Percentiles rank a stretch among this genome's conserved stretches.
Evolutionary conservation across 2,329 filamentous ascomycete genomes (phyloP).

Genomic region (Aureobasidium pullulans): DNA sequence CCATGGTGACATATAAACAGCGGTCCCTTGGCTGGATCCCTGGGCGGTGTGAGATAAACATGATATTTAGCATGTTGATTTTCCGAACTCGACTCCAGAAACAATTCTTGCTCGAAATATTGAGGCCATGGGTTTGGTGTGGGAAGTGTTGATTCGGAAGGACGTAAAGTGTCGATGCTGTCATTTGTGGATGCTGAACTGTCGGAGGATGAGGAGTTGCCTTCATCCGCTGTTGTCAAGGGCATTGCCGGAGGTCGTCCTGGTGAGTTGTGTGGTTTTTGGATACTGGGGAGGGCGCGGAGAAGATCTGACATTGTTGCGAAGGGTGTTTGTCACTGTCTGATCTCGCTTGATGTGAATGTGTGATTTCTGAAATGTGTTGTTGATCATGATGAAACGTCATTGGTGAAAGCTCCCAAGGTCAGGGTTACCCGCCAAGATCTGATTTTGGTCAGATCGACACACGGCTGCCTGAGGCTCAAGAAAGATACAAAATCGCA

Average conservation of each 20-base stretch:
- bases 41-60: slow-evolving; percentile 77
- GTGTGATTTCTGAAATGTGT: background rate
- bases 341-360: background rate
- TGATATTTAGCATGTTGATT: slow-evolving; percentile 59
- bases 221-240: slow-evolving; percentile 35
- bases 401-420: background rate
- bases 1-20: slow-evolving; percentile 94
- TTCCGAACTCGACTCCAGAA: slow-evolving; percentile 48
- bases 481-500: too few species aligned
- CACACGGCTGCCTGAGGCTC: too few species aligned
- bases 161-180: slow-evolving; percentile 53
- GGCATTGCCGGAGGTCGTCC: slow-evolving; percentile 26
- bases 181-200: slow-evolving; percentile 90
- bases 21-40: slow-evolving; percentile 54
- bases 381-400: background rate
- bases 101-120: slow-evolving; percentile 85
- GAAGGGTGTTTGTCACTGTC: background rate
- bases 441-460: too few species aligned
- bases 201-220: slow-evolving; percentile 42
- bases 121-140: slow-evolving; percentile 76
- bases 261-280: background rate
- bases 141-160: slow-evolving; percentile 41
- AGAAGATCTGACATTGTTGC: slow-evolving; percentile 17
- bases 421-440: background rate
- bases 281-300: slow-evolving; percentile 14